A percentile compares a stretch with the other conserved stretches of the same genome.
These are phyloP conservation scores for Claviceps quebecensis DNA, from an alignment of 2,329 filamentous ascomycete species.

Conservation along the genomic window DNA sequence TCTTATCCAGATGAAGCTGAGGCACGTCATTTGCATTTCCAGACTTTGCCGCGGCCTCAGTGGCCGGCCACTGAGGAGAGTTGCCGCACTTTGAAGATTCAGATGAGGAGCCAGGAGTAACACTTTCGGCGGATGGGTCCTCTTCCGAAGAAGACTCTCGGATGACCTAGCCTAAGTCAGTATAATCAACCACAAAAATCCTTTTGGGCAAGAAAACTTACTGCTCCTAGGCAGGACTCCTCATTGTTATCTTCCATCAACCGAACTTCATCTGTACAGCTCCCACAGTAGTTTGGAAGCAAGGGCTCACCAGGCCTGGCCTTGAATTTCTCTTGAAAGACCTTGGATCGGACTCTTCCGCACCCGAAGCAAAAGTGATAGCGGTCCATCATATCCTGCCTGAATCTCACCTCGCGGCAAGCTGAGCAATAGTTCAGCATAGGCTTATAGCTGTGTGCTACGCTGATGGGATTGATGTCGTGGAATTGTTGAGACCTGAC, in stretches of 20 bases:
- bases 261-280: slow-evolving; percentile 14
- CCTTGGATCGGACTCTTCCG: slow-evolving; percentile 13
- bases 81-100: neutral
- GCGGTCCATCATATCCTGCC: slow-evolving; percentile 10
- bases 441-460: slow-evolving; percentile 8
- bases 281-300: slow-evolving; percentile 20
- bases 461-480: slow-evolving; percentile 16
- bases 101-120: neutral
- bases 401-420: slow-evolving; percentile 17
- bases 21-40: neutral
- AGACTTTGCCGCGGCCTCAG: neutral
- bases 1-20: neutral
- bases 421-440: slow-evolving; percentile 21
- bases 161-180: neutral
- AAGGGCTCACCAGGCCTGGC: slow-evolving; percentile 13
- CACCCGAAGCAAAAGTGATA: slow-evolving; percentile 28
- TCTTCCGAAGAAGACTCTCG: neutral
- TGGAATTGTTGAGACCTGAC: slow-evolving; percentile 23
- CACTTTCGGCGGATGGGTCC: neutral
- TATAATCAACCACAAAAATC: neutral
- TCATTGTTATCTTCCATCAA: slow-evolving; percentile 13
- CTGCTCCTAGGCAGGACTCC: slow-evolving; percentile 15
- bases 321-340: slow-evolving; percentile 12
- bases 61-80: neutral
- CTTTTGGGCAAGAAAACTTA: neutral